A percentile compares a stretch with the other conserved stretches of the same genome.
Evolutionary conservation across 345 rosid species (phyloP).

Genomic region (Syzygium grande): DNA sequence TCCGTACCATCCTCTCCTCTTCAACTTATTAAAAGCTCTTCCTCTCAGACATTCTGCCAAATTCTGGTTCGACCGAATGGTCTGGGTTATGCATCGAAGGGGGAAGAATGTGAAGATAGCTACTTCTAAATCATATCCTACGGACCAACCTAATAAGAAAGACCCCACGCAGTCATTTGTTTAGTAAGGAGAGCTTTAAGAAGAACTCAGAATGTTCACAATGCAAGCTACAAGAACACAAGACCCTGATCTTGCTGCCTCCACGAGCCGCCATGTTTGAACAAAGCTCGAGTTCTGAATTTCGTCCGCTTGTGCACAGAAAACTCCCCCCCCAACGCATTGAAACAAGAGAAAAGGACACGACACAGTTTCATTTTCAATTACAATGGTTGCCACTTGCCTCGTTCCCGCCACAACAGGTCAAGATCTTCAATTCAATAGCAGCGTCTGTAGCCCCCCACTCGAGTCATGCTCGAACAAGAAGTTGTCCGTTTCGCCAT

Average conservation of each 20-base stretch:
- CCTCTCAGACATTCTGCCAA: background rate
- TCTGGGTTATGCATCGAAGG: slow-evolving; percentile 9
- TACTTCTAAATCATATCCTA: slow-evolving; percentile 10
- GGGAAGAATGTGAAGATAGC: slow-evolving; percentile 33
- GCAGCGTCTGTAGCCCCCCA: slow-evolving; percentile 14
- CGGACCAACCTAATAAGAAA: background rate
- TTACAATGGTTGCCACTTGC: background rate
- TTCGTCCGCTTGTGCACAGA: background rate
- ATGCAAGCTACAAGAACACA: background rate
- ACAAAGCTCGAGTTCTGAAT: background rate
- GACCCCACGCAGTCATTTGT: background rate
- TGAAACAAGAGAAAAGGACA: background rate
- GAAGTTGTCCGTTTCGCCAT: slow-evolving; percentile 21
- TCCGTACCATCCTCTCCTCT: background rate
- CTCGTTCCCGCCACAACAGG: slow-evolving; percentile 1
- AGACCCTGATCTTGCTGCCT: background rate
- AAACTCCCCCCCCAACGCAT: background rate
- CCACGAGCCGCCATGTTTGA: background rate
- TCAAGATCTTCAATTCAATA: background rate
- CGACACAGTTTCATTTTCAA: background rate
- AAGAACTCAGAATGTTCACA: background rate
- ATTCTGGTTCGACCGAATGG: background rate
- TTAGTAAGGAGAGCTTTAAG: background rate
- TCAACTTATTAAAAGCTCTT: background rate
- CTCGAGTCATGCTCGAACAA: slow-evolving; percentile 15